Conservation (phyloP, 139 green algal species). For the Coelastrella sp. region DNA sequence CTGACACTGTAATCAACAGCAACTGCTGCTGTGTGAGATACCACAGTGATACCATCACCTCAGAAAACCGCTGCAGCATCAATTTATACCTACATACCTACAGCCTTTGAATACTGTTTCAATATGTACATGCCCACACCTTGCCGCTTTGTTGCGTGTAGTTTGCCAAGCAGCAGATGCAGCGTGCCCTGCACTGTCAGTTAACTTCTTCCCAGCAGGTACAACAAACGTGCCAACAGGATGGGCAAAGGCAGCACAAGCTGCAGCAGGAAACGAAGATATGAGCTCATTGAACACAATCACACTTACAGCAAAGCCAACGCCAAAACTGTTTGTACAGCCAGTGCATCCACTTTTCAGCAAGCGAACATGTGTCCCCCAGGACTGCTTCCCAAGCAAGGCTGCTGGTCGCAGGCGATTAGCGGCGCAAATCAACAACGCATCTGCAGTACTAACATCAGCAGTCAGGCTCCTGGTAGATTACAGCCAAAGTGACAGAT, state of each 20-base stretch:
- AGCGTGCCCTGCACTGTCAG: slow-evolving; percentile 12
- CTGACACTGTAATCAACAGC: no score
- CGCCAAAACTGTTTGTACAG: slow-evolving; percentile 26
- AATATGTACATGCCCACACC: no score
- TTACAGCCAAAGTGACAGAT: background rate
- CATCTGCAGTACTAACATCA: background rate
- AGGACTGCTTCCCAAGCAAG: slow-evolving; percentile 24
- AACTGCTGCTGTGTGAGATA: no score
- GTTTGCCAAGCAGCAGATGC: slow-evolving; percentile 4
- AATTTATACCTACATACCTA: no score
- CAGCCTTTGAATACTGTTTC: no score
- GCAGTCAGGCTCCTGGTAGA: background rate
- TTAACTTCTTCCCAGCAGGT: slow-evolving; percentile 18
- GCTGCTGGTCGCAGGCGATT: background rate
- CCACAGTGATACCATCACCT: no score
- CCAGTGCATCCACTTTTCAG: slow-evolving; percentile 25
- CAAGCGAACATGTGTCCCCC: background rate
- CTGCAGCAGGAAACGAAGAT: slow-evolving; percentile 28
- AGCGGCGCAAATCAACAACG: background rate
- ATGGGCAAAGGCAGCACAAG: slow-evolving; percentile 15
- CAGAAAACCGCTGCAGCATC: no score
- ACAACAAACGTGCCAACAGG: slow-evolving; percentile 16
- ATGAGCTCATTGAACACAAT: slow-evolving; percentile 26
- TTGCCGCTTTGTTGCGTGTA: background rate
- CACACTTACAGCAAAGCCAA: slow-evolving; percentile 6